phyloP scores from a whole-genome alignment of 441 rosid genomes.

The Metrosideros polymorpha region DNA sequence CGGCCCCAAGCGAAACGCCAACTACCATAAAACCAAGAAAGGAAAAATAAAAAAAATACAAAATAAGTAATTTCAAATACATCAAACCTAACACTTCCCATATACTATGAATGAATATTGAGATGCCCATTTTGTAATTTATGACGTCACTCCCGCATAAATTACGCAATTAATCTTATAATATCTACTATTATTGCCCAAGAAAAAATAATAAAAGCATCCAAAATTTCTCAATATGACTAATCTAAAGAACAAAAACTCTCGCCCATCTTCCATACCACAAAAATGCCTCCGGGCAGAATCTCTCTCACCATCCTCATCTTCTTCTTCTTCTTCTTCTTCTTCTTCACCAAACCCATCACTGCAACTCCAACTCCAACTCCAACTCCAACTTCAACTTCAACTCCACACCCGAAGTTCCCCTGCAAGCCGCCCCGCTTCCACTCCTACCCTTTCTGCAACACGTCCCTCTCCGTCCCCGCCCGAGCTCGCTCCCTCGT shows the following conservation, averaged over 20 bases:
- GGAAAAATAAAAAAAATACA: not conserved
- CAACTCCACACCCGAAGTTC: constrained; percentile 17
- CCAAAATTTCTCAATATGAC: not conserved
- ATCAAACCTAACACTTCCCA: not conserved
- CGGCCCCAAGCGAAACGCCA: not conserved
- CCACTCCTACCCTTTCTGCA: constrained; percentile 41
- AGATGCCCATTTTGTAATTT: too few species aligned
- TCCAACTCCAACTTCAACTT: constrained; percentile 9
- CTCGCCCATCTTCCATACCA: not conserved
- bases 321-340: not conserved
- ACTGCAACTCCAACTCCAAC: not conserved
- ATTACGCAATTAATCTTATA: not conserved
- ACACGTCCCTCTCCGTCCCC: constrained; percentile 31
- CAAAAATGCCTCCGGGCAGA: not conserved
- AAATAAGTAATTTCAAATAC: not conserved
- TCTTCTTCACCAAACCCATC: not conserved
- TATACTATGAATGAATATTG: not conserved
- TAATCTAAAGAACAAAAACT: not conserved
- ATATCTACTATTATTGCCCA: not conserved
- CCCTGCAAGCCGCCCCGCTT: constrained; percentile 54
- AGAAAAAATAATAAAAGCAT: not conserved
- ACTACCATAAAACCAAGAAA: not conserved
- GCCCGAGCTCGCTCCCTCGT: constrained; percentile 37
- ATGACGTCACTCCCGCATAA: not conserved
- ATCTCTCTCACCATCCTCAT: not conserved